phyloP scores from a whole-genome alignment of 2,329 filamentous ascomycete species.

The Thermothelomyces thermophilus region DNA sequence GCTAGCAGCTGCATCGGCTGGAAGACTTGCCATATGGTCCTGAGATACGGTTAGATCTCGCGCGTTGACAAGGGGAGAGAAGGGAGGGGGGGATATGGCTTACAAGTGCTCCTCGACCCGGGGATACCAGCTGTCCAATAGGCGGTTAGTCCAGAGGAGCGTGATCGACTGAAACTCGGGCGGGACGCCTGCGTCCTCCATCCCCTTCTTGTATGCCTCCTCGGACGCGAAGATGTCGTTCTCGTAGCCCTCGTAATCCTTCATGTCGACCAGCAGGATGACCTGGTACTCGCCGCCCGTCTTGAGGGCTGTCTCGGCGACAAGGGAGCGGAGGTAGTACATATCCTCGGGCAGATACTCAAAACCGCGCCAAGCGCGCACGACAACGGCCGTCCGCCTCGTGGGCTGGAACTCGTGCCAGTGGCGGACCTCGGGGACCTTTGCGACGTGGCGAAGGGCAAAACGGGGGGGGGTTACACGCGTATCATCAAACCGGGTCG shows the following conservation, averaged over 20 bases:
- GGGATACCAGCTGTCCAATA: constrained; percentile 61
- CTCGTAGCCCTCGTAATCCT: constrained; percentile 41
- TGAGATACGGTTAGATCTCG: constrained; percentile 10
- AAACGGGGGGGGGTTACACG: constrained; percentile 14
- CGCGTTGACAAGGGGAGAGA: too few species aligned
- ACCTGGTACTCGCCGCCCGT: constrained; percentile 59
- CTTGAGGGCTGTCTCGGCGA: constrained; percentile 54
- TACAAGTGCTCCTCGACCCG: constrained; percentile 46
- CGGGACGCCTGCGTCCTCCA: constrained; percentile 45
- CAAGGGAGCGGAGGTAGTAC: constrained; percentile 56
- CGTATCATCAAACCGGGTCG: constrained; percentile 18
- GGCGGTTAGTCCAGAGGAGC: constrained; percentile 62
- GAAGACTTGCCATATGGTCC: constrained; percentile 31
- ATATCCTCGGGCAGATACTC: constrained; percentile 55
- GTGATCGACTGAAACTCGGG: constrained; percentile 62
- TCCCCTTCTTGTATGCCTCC: constrained; percentile 46
- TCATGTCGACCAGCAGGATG: constrained; percentile 56
- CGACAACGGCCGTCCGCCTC: constrained; percentile 26
- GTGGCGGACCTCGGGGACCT: constrained; percentile 21
- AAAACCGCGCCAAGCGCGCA: constrained; percentile 38
- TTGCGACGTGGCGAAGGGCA: constrained; percentile 17
- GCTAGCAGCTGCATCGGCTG: constrained; percentile 32
- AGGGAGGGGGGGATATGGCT: neutral
- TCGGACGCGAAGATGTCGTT: constrained; percentile 47
- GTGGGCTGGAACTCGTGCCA: constrained; percentile 29